phyloP scores from a whole-genome alignment of 2,329 filamentous ascomycete species.

The Blastomyces emzantsi region DNA sequence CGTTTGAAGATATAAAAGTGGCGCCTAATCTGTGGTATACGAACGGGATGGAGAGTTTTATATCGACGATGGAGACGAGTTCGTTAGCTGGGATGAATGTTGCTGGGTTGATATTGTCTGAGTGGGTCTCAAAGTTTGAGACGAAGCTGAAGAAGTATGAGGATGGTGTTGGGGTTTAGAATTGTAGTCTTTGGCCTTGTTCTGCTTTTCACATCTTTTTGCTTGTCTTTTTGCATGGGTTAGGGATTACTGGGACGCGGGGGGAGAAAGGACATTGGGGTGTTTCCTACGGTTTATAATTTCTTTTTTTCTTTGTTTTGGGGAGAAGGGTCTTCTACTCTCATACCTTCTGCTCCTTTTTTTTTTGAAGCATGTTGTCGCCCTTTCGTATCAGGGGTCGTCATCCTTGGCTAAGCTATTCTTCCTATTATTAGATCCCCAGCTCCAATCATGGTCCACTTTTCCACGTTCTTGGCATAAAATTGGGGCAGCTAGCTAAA shows the following conservation, averaged over 20 bases:
- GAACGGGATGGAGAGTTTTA: constrained; percentile 75
- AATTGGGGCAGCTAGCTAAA: not conserved
- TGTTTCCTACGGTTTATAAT: not conserved
- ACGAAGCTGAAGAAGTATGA: constrained; percentile 16
- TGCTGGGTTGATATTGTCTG: constrained; percentile 47
- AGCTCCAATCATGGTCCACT: not conserved
- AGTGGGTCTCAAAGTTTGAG: constrained; percentile 16
- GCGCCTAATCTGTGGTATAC: constrained; percentile 48
- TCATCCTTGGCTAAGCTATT: not conserved
- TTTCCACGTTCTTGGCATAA: not conserved
- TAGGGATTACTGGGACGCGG: not conserved
- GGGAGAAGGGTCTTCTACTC: not conserved
- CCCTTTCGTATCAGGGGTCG: not conserved
- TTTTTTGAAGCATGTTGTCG: not conserved
- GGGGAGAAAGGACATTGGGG: not conserved
- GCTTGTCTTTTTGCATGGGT: constrained; percentile 7
- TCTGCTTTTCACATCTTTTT: no score
- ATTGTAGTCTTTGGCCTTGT: constrained; percentile 13
- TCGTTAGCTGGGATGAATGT: constrained; percentile 70
- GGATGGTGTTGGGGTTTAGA: constrained; percentile 1
- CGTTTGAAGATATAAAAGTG: constrained; percentile 72
- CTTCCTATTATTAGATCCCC: not conserved
- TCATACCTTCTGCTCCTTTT: not conserved
- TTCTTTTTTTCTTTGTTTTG: not conserved
- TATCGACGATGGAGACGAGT: constrained; percentile 96